These are phyloP conservation scores for Sarocladium oryzae DNA, from an alignment of 2,329 filamentous ascomycete species.

Conservation along the genomic window DNA sequence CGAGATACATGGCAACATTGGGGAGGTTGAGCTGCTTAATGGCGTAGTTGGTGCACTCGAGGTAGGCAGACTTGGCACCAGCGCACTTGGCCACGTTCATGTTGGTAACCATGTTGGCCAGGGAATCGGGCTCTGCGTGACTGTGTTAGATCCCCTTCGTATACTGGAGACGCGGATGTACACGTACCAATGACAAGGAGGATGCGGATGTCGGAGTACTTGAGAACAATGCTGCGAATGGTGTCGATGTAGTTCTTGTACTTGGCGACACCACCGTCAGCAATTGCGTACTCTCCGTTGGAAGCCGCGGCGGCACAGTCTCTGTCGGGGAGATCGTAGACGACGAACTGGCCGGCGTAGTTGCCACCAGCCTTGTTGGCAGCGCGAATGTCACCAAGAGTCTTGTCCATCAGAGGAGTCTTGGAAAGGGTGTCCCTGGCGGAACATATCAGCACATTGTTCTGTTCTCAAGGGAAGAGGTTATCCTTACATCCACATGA, in stretches of 20 bases:
- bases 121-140: constrained; percentile 43
- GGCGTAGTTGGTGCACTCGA: constrained; percentile 44
- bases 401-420: constrained; percentile 38
- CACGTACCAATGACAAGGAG: constrained; percentile 37
- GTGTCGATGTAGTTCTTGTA: constrained; percentile 51
- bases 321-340: constrained; percentile 53
- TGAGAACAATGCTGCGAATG: constrained; percentile 34
- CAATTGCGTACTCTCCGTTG: constrained; percentile 49
- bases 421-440: constrained; percentile 42
- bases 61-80: constrained; percentile 40
- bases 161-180: constrained; percentile 11
- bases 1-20: constrained; percentile 52
- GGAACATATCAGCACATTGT: constrained; percentile 4
- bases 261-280: constrained; percentile 42
- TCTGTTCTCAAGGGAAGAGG: not conserved
- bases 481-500: constrained; percentile 42
- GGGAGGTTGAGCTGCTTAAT: constrained; percentile 44
- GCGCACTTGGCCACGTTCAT: constrained; percentile 42
- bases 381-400: constrained; percentile 36
- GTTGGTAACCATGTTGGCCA: constrained; percentile 55
- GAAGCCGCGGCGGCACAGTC: constrained; percentile 51
- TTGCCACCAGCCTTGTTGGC: constrained; percentile 29
- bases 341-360: constrained; percentile 44
- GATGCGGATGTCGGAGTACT: constrained; percentile 36
- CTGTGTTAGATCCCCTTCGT: constrained; percentile 16